These are phyloP conservation scores for Fusarium mexicanum DNA, from an alignment of 2,329 filamentous ascomycete genomes.

Conservation along the genomic window DNA sequence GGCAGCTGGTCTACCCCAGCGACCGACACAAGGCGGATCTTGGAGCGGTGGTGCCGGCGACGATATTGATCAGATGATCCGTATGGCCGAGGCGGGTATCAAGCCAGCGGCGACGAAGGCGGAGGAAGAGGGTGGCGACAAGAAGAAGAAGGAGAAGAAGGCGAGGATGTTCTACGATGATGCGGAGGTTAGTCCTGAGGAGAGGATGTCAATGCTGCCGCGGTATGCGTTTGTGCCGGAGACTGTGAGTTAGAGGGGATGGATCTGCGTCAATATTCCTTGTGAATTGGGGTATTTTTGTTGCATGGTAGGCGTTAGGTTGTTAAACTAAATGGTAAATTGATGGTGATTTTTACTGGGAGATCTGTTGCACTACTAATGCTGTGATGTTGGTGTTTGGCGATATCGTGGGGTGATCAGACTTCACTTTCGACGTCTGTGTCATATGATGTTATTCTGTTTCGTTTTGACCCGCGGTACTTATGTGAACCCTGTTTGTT, in stretches of 20 bases:
- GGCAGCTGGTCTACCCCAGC: conserved; percentile 56
- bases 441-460: neutral
- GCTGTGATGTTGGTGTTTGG: neutral
- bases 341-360: conserved; percentile 30
- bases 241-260: conserved; percentile 33
- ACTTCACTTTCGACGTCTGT: accelerated
- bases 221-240: conserved; percentile 71
- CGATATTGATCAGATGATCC: conserved; percentile 72
- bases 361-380: neutral
- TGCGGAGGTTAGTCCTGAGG: conserved; percentile 82
- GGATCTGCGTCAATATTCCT: neutral
- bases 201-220: conserved; percentile 83
- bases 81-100: conserved; percentile 71
- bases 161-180: conserved; percentile 83
- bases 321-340: conserved; percentile 43
- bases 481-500: neutral
- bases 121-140: conserved; percentile 54
- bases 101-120: conserved; percentile 54
- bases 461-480: neutral
- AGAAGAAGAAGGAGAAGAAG: conserved; percentile 77
- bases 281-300: conserved; percentile 22
- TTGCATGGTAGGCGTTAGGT: conserved; percentile 43
- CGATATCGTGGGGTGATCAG: too few relatives aligned
- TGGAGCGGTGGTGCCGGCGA: conserved; percentile 56
- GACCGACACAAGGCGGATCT: conserved; percentile 51